Evolutionary conservation across 768 basidiomycete species (phyloP), one percentile per base, ranked within the genome.

Genomic region (Mycena metata): DNA sequence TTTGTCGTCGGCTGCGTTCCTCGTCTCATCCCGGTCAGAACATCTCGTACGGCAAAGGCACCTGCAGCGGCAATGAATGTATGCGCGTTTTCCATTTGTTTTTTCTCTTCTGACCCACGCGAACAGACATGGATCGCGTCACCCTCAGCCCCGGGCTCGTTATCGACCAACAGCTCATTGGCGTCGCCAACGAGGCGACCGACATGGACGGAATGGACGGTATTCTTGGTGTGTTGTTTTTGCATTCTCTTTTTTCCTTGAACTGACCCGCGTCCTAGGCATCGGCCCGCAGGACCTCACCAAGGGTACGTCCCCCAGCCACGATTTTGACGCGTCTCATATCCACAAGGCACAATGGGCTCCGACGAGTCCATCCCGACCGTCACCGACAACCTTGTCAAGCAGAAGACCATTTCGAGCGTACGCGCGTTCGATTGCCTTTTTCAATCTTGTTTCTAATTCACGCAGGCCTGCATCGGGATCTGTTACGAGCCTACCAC

Each of bases 261-360:
- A 42, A 23, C 30, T 26, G 4, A 39, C 46, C 33, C 39, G n/a
- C 8, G 52, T 39, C 36, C 33, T 39, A 86, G 85, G 69, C 35
- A 79, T 87, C 47, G 88, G 87, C 13, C 87, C 88, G 15, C 71
- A 73, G 21, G 76, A 70, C 56, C 75, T 88, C 57, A 87, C 87
- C 1, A 9, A 76, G 60, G 82, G 80, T 58, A 79, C 76, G 57
- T 73, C 0, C 39, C 10, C 10, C 19, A 19, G 2, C 57, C 60
- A 24, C 21, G 67, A 24, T 15, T 36, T 16, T 39, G 67, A 17
- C 35, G 19, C 19, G 5, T 30, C 6, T 52, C 56, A 51, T 43
- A 43, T 43, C 42, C 12, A 6, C 5, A 59, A 58, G 73, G 60
- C 41, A 75, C 77, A 1, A 63, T 24, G 41, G 46, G 30, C 43